These are phyloP conservation scores for Alternaria angustiovoidea DNA, from an alignment of 2,329 filamentous ascomycete species.

Conservation along the genomic window DNA sequence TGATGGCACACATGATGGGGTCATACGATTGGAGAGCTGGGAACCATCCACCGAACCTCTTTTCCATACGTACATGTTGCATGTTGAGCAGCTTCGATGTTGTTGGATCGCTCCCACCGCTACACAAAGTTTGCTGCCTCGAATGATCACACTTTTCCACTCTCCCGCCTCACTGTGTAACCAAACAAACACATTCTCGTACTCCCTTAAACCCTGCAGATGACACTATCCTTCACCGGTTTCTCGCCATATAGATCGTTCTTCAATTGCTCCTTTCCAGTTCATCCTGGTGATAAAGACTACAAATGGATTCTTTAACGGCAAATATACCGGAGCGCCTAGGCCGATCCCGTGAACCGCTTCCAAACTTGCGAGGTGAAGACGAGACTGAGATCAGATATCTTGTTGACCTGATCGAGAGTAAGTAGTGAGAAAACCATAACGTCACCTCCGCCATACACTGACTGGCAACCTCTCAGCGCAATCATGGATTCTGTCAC, in stretches of 20 bases:
- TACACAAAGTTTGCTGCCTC: slow-evolving; percentile 1
- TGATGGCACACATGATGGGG: neutral
- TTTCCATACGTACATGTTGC: neutral
- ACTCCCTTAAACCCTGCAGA: neutral
- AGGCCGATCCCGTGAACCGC: neutral
- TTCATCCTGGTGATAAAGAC: neutral
- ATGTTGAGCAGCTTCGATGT: neutral
- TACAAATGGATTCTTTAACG: neutral
- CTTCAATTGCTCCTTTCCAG: neutral
- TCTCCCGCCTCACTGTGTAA: neutral
- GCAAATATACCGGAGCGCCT: slow-evolving; percentile 5
- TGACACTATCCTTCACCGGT: slow-evolving; percentile 4
- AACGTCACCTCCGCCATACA: neutral
- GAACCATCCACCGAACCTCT: neutral
- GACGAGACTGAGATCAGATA: slow-evolving; percentile 28
- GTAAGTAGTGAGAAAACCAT: slow-evolving; percentile 8
- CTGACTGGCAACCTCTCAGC: slow-evolving; percentile 1
- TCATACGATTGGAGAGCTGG: neutral
- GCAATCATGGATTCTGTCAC: slow-evolving; percentile 20
- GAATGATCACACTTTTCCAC: neutral
- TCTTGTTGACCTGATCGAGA: slow-evolving; percentile 25
- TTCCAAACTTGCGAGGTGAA: slow-evolving; percentile 30
- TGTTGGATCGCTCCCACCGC: neutral
- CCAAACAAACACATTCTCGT: neutral
- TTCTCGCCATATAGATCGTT: neutral